Base-by-base conservation (phyloP, 495 filamentous ascomycete species). In the Echria macrotheca region DNA sequence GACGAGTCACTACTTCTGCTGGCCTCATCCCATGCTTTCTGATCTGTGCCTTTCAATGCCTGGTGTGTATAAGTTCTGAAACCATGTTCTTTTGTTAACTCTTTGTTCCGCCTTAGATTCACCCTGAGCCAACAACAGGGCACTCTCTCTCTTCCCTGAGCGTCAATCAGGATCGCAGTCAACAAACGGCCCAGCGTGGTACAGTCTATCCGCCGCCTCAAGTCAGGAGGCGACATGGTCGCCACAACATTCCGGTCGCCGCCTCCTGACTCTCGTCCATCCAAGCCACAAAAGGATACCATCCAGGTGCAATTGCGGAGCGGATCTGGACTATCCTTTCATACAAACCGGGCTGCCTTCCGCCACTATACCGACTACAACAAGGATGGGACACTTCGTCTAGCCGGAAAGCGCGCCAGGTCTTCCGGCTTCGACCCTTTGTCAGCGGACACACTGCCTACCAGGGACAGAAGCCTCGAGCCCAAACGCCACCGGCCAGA, bases 311-410 rank as follows among this genome's bases (percentile, higher is more conserved):
- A 60, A 17, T 51, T 70, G 10, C 61, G 68, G 32, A 69, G 66
- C 37, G 66, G 68, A 35, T 69, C 68, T n/a, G 68, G 64, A n/a
- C 44, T 70, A 22, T 50, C 60, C 2, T 40, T 68, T 31, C 63
- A 70, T 42, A 65, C 60, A 2, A 70, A 59, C 28, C 56, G 62
- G 37, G 36, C 50, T n/a, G 53, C 60, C 1, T 61, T 68, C 12
- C 59, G 66, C 12, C 63, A 65, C 21, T 66, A 66, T 49, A 61
- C 61, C 0, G 52, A 66, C 32, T 68, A 66, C 51, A 64, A 51
- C 21, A 39, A 54, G 6, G 54, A 64, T 40, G 55, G 62, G 1
- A 54, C 58, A 1, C n/a, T 52, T 4, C 50, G 56, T 0, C 35
- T 33, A 2, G 38, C 41, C 5, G 44, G 39, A 18, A 18, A 21